Percentiles rank a stretch among this genome's conserved stretches.
Conservation (phyloP, 2,329 filamentous ascomycete species). For the Trichophyton schoenleinii region DNA sequence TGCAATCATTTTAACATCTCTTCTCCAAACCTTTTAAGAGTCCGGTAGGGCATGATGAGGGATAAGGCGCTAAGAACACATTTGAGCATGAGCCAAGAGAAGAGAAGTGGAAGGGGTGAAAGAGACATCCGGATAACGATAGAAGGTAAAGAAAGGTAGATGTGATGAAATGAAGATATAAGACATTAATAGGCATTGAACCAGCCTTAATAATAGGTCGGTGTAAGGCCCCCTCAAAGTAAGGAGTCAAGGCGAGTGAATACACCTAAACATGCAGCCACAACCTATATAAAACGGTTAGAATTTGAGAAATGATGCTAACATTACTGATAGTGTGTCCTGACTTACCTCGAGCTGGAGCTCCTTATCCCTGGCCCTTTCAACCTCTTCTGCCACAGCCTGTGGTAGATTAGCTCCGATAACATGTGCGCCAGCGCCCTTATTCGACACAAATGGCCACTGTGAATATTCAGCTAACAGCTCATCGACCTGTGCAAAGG, state of each 20-base stretch:
- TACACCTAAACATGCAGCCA: constrained; percentile 90
- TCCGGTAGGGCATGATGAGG: neutral
- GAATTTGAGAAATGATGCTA: constrained; percentile 8
- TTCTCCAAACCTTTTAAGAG: neutral
- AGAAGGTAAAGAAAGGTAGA: constrained; percentile 3
- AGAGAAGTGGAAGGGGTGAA: constrained; percentile 9
- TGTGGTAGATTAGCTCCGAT: constrained; percentile 88
- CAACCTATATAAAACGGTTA: constrained; percentile 42
- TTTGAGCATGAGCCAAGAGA: constrained; percentile 4
- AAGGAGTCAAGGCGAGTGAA: constrained; percentile 96
- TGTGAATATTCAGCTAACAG: constrained; percentile 91
- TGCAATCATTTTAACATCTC: constrained; percentile 2
- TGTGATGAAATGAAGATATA: constrained; percentile 4
- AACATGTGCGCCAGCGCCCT: constrained; percentile 59
- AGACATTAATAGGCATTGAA: constrained; percentile 3
- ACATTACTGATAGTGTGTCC: neutral
- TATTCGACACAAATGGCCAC: constrained; percentile 83
- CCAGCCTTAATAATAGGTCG: neutral
- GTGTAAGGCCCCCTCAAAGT: constrained; percentile 43
- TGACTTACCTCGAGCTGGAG: constrained; percentile 76
- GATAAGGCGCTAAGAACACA: neutral
- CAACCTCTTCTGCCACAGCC: constrained; percentile 75
- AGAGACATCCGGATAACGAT: constrained; percentile 9
- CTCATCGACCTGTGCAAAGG: constrained; percentile 95
- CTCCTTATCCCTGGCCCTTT: constrained; percentile 79